phyloP scores from a whole-genome alignment of 2,329 filamentous ascomycete genomes.

The Penicillium italicum region DNA sequence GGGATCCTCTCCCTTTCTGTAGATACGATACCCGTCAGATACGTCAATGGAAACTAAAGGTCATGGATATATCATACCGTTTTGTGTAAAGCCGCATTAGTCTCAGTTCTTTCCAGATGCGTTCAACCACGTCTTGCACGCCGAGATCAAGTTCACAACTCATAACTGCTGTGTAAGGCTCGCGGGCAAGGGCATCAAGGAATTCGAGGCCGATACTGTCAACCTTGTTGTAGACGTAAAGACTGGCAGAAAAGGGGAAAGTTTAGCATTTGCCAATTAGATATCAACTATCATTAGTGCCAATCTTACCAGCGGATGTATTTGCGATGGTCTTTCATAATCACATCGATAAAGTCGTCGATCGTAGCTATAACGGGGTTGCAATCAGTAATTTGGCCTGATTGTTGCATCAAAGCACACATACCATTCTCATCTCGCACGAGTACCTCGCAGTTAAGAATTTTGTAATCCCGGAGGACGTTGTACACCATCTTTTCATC shows the following conservation, averaged over 20 bases:
- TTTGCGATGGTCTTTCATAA: conserved; percentile 98
- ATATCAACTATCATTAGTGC: background rate
- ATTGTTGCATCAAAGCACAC: background rate
- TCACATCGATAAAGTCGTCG: conserved; percentile 98
- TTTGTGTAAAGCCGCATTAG: conserved; percentile 96
- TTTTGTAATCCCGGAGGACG: conserved; percentile 97
- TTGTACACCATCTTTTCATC: conserved; percentile 99
- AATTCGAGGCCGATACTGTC: conserved; percentile 92
- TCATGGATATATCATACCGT: conserved; percentile 39
- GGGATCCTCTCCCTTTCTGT: conserved; percentile 80
- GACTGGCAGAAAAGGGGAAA: conserved; percentile 41
- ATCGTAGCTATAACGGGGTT: conserved; percentile 63
- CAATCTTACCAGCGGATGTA: conserved; percentile 72
- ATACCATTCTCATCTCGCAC: conserved; percentile 82
- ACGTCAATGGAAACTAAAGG: background rate
- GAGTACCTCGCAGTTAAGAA: conserved; percentile 94
- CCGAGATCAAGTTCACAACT: conserved; percentile 93
- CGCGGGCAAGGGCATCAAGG: conserved; percentile 83
- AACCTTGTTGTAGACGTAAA: conserved; percentile 99
- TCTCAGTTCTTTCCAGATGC: conserved; percentile 89
- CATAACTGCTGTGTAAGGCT: conserved; percentile 95
- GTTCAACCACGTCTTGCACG: conserved; percentile 86
- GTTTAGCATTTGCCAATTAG: background rate
- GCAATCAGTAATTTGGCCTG: background rate
- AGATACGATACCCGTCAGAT: conserved; percentile 8